Base-by-base conservation (phyloP, 805 yeast species). In the Wickerhamomyces mucosus region DNA sequence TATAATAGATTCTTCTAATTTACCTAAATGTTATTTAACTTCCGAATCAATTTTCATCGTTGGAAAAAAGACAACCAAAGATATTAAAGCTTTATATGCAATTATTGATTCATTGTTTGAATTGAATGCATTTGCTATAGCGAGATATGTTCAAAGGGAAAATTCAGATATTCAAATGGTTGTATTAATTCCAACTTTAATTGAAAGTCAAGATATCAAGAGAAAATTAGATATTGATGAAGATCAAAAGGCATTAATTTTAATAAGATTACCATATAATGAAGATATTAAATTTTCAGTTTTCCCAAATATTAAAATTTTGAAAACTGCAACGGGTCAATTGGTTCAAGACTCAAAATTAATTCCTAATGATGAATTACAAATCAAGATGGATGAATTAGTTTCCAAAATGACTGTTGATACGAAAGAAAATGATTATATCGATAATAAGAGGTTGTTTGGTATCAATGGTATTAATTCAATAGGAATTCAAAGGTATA, bases 241-340 rank as follows among this genome's bases (percentile, higher is more conserved):
- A 13, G 39, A 38, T 6, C 50, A 49, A 14, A 59, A 68, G 36
- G 63, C 66, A 0, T 63, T 83, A 33, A 55, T 68, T 1, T 48
- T 76, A 40, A 64, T 65, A 10, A 58, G 76, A 28, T 48, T 85
- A 10, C 92, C 95, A 2, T 82, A 70, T 51, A 67, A 69, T 26
- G 94, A 83, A 40, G 95, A 86, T 50, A 79, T 75, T 39, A 70
- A 72, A 41, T 60, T 74, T 12, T 72, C 86, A 3, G 63, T 61
- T 16, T 70, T 79, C 42, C 59, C 64, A 6, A 48, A 50, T 23
- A 40, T 72, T 17, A 45, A 53, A 8, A 51, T 59, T 4, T 36
- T 62, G 11, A 47, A 43, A 17, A 61, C 63, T 1, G 55, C 55
- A 1, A 46, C 55, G 38, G 48, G 55, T 26, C 40, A 37, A 37